A percentile compares a stretch with the other conserved stretches of the same genome.
phyloP scores from a whole-genome alignment of 2,329 filamentous ascomycete species.

The Calonectria montana region DNA sequence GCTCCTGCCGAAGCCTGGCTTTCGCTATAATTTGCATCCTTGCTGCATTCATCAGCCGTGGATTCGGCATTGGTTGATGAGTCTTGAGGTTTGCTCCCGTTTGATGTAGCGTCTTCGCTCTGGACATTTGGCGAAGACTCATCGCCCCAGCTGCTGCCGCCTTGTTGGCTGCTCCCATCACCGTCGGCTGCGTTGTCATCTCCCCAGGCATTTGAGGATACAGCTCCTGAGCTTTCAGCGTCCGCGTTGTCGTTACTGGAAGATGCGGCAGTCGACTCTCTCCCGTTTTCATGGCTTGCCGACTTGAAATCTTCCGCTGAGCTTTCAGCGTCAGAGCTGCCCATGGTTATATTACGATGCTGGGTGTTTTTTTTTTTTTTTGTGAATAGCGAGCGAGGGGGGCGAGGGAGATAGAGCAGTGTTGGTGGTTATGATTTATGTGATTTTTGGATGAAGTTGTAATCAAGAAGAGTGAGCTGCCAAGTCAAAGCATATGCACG shows the following conservation, averaged over 20 bases:
- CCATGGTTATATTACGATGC: background rate
- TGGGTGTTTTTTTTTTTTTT: no score
- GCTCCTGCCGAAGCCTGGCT: constrained; percentile 17
- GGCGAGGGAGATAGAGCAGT: background rate
- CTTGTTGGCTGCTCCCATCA: background rate
- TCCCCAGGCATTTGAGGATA: background rate
- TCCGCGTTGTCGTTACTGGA: background rate
- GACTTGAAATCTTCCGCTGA: background rate
- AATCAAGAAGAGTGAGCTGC: background rate
- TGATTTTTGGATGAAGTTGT: background rate
- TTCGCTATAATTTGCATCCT: constrained; percentile 1
- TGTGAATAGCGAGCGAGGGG: background rate
- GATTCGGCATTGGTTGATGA: background rate
- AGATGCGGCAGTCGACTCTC: background rate
- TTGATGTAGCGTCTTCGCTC: background rate
- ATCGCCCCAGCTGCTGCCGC: background rate
- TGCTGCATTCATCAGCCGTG: constrained; percentile 1
- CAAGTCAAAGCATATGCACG: no score
- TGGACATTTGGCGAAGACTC: background rate
- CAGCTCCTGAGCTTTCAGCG: background rate
- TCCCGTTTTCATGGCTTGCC: constrained; percentile 7
- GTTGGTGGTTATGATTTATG: background rate
- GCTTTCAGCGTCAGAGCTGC: background rate
- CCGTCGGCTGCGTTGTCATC: background rate
- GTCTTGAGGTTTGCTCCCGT: background rate